These are phyloP conservation scores for Macaranga tanarius DNA, from an alignment of 441 rosid species.

Conservation along the genomic window DNA sequence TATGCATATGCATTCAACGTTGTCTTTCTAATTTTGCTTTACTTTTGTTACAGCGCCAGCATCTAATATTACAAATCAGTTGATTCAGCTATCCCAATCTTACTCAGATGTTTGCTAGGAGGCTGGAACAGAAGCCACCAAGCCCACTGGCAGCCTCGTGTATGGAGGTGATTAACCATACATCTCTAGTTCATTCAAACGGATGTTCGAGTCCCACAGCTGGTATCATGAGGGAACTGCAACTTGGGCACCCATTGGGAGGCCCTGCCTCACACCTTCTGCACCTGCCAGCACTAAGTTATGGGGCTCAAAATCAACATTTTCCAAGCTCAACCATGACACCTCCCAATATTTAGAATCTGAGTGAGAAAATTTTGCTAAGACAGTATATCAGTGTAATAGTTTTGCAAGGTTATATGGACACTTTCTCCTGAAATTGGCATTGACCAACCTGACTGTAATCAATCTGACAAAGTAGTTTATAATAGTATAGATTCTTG, in stretches of 20 bases:
- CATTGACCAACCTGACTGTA: too few species aligned
- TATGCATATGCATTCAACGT: not conserved
- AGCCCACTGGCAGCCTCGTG: slow-evolving; percentile 7
- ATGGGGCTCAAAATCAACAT: not conserved
- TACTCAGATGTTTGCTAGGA: not conserved
- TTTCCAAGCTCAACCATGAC: not conserved
- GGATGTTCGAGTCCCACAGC: not conserved
- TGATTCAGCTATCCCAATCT: slow-evolving; percentile 13
- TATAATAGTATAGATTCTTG: too few species aligned
- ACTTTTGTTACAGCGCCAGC: slow-evolving; percentile 8
- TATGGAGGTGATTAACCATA: not conserved
- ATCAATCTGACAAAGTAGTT: too few species aligned
- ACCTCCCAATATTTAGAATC: not conserved
- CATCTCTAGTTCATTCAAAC: not conserved
- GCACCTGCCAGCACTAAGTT: not conserved
- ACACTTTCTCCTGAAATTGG: too few species aligned
- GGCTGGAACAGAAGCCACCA: not conserved
- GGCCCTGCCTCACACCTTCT: slow-evolving; percentile 19
- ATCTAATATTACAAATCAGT: not conserved
- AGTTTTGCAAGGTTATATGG: too few species aligned
- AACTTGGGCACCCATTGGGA: not conserved
- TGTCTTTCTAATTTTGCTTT: not conserved
- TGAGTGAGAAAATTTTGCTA: not conserved
- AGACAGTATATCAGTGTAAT: not conserved
- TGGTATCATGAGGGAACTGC: not conserved